Base-by-base conservation (phyloP, 345 rosid species). In the Syzygium aqueum region DNA sequence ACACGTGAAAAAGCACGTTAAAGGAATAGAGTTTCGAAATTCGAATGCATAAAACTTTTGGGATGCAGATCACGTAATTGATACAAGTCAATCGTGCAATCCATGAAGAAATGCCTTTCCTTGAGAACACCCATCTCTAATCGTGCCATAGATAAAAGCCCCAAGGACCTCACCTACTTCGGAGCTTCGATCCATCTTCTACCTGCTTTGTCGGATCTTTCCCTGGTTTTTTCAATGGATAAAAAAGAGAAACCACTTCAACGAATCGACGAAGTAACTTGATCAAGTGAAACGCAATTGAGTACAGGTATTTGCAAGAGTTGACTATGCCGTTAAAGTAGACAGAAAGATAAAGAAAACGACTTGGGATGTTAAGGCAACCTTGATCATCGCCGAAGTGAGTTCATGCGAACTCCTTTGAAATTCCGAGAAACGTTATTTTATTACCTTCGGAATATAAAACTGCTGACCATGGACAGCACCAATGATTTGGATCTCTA, bases 1-100 rank as follows among this genome's bases (percentile, higher is more conserved):
- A 61, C 0, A 14, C 0, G 1, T 30, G 3, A 67, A 73, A 1
- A 17, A 8, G 1, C 3, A 3, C 2, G 0, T 73, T 0, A 1
- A 17, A 67, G 21, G 8, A 33, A 33, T 33, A 4, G 0, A 67
- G 1, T 67, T 33, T 4, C 6, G 5, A 4, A 17, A 33, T 33
- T 33, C 6, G 19, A 33, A 65, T 65, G 10, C 1, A 1, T 1
- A 65, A 16, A 3, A 15, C 8, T 0, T 16, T 65, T 0, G 3
- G 2, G 3, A 65, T 65, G 7, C 43, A 0, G 12, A 16, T 17
- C 25, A 33, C 5, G 13, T 61, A 61, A 6, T 33, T 5, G 49
- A 73, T 17, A 4, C 23, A 0, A 65, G 43, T 30, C 23, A 16
- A 30, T 30, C 23, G 30, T 63, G 73, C 73, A 3, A n/a, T 28